Conservation (phyloP, 1,284 basidiomycete species). For the Apiotrichum siamense region DNA sequence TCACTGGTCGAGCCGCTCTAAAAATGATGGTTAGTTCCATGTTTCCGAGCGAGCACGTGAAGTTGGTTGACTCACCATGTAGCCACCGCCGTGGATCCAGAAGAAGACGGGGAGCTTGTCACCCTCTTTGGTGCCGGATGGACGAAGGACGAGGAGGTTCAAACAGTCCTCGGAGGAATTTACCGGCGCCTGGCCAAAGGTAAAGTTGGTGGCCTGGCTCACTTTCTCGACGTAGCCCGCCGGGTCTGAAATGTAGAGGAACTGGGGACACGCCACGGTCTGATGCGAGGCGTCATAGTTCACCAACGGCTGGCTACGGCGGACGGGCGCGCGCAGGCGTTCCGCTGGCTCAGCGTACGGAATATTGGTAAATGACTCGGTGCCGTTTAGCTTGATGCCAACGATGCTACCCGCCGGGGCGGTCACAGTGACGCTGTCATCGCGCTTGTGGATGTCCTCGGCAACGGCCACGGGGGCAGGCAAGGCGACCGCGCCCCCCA, state of each 20-base stretch:
- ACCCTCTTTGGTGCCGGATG: slow-evolving; percentile 15
- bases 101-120: slow-evolving; percentile 31
- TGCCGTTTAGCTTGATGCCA: background rate
- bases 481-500: too few relatives aligned
- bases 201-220: background rate
- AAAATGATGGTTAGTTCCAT: background rate
- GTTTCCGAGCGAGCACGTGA: background rate
- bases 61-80: slow-evolving; percentile 4
- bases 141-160: slow-evolving; percentile 21
- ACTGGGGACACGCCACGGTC: slow-evolving; percentile 12
- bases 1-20: slow-evolving; percentile 15
- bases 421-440: background rate
- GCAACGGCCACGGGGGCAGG: background rate
- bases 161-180: slow-evolving; percentile 24
- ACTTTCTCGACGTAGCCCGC: slow-evolving; percentile 1
- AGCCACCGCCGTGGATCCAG: slow-evolving; percentile 35
- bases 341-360: slow-evolving; percentile 55
- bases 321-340: slow-evolving; percentile 46
- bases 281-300: slow-evolving; percentile 9
- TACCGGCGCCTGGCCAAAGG: slow-evolving; percentile 2
- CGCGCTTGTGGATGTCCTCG: slow-evolving; percentile 3
- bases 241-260: slow-evolving; percentile 1
- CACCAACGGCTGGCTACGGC: slow-evolving; percentile 36
- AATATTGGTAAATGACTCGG: slow-evolving; percentile 49
- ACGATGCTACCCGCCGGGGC: slow-evolving; percentile 12